These are phyloP conservation scores for Zelopaecilomyces penicillatus DNA, from an alignment of 2,329 filamentous ascomycete species.

Conservation along the genomic window DNA sequence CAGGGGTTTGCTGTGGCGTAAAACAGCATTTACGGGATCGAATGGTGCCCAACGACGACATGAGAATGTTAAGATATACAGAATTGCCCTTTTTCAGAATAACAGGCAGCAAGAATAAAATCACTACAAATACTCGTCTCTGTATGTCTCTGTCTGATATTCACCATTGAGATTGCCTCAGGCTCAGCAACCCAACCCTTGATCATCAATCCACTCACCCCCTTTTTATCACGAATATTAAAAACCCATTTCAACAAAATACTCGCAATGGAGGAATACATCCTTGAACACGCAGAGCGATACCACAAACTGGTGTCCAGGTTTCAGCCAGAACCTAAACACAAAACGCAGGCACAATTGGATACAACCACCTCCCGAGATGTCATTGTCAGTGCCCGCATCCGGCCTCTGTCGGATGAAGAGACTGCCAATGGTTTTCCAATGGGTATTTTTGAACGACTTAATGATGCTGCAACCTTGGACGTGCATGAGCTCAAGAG, in stretches of 20 bases:
- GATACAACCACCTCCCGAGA: constrained; percentile 13
- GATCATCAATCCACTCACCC: not conserved
- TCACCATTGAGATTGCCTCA: not conserved
- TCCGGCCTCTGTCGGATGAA: constrained; percentile 28
- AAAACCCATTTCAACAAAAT: too few species aligned
- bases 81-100: too few species aligned
- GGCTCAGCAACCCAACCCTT: not conserved
- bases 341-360: not conserved
- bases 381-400: constrained; percentile 28
- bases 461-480: constrained; percentile 14
- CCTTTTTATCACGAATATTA: too few species aligned
- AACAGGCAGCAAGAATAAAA: too few species aligned
- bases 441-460: constrained; percentile 18
- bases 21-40: too few species aligned
- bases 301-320: constrained; percentile 20
- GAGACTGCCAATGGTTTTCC: constrained; percentile 23
- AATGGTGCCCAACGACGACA: too few species aligned
- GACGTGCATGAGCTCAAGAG: constrained; percentile 31
- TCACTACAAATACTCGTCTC: too few species aligned
- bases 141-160: too few species aligned
- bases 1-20: too few species aligned
- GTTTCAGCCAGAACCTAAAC: constrained; percentile 15
- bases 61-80: too few species aligned
- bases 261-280: constrained; percentile 24
- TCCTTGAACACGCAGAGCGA: constrained; percentile 21